These are phyloP conservation scores for Mortierella sp. DNA, from an alignment of 371 early-diverging fungal genomes.

Conservation along the genomic window DNA sequence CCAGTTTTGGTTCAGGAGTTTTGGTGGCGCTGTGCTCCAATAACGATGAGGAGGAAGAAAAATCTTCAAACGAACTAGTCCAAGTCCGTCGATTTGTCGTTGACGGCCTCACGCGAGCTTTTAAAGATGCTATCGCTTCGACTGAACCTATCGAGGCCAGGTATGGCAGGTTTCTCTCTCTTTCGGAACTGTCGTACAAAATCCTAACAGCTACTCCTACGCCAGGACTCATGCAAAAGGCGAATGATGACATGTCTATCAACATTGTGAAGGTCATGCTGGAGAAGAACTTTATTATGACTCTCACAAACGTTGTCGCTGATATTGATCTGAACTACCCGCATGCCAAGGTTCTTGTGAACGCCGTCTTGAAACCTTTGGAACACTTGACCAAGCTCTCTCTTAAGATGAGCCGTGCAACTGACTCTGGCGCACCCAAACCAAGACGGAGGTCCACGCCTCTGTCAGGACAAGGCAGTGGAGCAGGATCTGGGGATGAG, in stretches of 20 bases:
- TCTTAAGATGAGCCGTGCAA: constrained; percentile 78
- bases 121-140: constrained; percentile 71
- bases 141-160: constrained; percentile 67
- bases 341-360: constrained; percentile 79
- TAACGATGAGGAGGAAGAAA: constrained; percentile 59
- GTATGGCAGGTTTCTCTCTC: constrained; percentile 76
- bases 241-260: constrained; percentile 69
- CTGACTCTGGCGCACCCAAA: constrained; percentile 58
- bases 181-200: constrained; percentile 80
- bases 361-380: constrained; percentile 85
- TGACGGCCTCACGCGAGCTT: constrained; percentile 69
- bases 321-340: constrained; percentile 95
- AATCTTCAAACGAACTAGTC: constrained; percentile 64
- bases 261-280: constrained; percentile 87
- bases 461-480: constrained; percentile 51
- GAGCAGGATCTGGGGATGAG: constrained; percentile 71
- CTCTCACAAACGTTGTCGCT: constrained; percentile 82
- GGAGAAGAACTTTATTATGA: constrained; percentile 88
- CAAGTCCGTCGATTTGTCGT: constrained; percentile 77
- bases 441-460: constrained; percentile 45
- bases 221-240: constrained; percentile 47
- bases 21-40: constrained; percentile 71
- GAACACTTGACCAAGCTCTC: constrained; percentile 91
- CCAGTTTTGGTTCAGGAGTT: constrained; percentile 74
- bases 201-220: constrained; percentile 69